Base-by-base conservation (phyloP, 2,329 filamentous ascomycete genomes). In the Cladosporium cucumerinum region DNA sequence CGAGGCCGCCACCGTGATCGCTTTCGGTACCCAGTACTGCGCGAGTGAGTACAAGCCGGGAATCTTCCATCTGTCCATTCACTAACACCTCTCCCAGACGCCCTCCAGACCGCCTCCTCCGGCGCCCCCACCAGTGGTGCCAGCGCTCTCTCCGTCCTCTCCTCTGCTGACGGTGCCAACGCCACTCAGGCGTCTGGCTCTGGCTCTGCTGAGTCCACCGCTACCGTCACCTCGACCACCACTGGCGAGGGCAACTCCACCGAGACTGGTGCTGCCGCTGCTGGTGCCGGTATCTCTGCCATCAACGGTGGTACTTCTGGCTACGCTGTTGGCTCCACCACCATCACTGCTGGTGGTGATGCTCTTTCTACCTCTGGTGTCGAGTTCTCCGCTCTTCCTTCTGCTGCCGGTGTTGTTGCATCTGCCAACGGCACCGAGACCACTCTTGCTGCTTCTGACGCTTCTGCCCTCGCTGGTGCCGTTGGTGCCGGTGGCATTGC, bases 1-100 rank as follows among this genome's bases (percentile, higher is more conserved):
- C 5, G 69, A 72, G 21, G 74, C 74, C 26, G 57, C 71, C 52
- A 61, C 69, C 18, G 74, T 74, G 67, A 74, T 78, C 65, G 57
- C 71, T 14, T 78, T 72, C 70, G 76, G 75, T 62, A 68, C 68
- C 43, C 65, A 66, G 36, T 78, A 75, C 72, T 78, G 76, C 70
- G 43, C 63, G 36, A 67, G 72, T 74, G 48, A 67, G 70, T 68
- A 55, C 23, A 39, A 39, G 26, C 23, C 14, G 18, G 18, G 12
- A 54, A n/a, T 25, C 2, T 30, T 7, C 8, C 39, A 2, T 12
- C 21, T 25, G 43, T 52, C 28, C 12, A 25, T 8, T 5, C 6
- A n/a, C 48, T 61, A n/a, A 61, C 59, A 25, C 10, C 8, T 21
- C 14, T 4, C 21, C 10, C 30, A 62, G 49, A 46, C 34, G 62